phyloP scores from a whole-genome alignment of 1,139 yeast genomes.

The Saccharomycopsis crataegensis region DNA sequence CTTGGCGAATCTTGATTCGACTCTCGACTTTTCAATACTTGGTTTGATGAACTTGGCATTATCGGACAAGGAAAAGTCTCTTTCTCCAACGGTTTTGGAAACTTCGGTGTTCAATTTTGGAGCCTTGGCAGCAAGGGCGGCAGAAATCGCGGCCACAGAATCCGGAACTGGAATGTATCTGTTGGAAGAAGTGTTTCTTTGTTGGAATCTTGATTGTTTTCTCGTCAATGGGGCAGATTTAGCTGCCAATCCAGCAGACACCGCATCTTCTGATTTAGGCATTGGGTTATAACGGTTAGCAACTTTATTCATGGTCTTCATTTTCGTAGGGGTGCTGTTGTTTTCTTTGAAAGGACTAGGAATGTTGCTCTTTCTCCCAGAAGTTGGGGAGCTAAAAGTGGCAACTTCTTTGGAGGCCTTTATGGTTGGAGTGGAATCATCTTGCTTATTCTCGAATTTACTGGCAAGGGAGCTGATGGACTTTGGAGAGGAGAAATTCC shows the following conservation, averaged over 20 bases:
- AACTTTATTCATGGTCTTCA: slow-evolving; percentile 2
- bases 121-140: slow-evolving; percentile 18
- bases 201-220: not conserved
- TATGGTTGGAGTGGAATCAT: too few relatives aligned
- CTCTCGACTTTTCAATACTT: slow-evolving; percentile 2
- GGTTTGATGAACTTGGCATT: slow-evolving; percentile 12
- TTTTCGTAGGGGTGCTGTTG: not conserved
- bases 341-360: not conserved
- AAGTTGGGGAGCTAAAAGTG: too few relatives aligned
- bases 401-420: too few relatives aligned
- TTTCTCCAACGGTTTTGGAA: slow-evolving; percentile 13
- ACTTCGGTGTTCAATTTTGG: slow-evolving; percentile 9
- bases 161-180: slow-evolving; percentile 18
- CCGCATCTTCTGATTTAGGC: slow-evolving; percentile 8
- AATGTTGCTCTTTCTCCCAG: too few relatives aligned
- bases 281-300: slow-evolving; percentile 6
- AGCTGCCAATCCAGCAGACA: slow-evolving; percentile 12
- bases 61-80: slow-evolving; percentile 14
- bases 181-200: slow-evolving; percentile 1
- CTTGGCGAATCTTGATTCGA: not conserved
- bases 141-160: slow-evolving; percentile 17
- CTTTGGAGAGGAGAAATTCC: not conserved
- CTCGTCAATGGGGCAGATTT: not conserved
- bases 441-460: slow-evolving; percentile 4
- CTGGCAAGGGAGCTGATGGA: slow-evolving; percentile 9